Base-by-base conservation (phyloP, 768 basidiomycete genomes). In the Tremella fuciformis region DNA sequence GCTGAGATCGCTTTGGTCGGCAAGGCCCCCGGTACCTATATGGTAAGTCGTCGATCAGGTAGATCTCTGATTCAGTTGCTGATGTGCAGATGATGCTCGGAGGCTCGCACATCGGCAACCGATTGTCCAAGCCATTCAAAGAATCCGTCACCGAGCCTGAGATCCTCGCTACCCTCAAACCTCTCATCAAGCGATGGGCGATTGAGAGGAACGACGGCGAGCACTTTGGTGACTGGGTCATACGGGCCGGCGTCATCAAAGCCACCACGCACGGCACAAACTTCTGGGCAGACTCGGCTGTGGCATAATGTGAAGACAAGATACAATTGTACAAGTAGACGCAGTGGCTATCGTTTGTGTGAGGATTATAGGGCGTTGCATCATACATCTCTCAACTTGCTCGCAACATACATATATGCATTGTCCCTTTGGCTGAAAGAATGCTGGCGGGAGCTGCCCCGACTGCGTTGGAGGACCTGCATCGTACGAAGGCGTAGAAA, bases 1-100 rank as follows among this genome's bases (percentile, higher is more conserved):
- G 94, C 89, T 49, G 94, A 98, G 82, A 82, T 98, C 40, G 96
- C 92, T 0, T 94, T 98, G 69, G 86, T 98, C 39, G 94, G 96
- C 29, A 98, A 98, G 79, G 91, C 96, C 0, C 90, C 87, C 1
- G 92, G 91, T 13, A 82, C 85, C 29, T 99, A 99, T 76, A 73
- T 86, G 46, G 67, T 69, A 34, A 44, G 66, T 62, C 29, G 4
- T 11, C 29, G 11, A n/a, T n/a, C n/a, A n/a, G n/a, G n/a, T n/a
- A 15, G 18, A 47, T 42, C 0, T 49, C 15, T 39, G 13, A 8
- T n/a, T 9, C 55, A 66, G 65, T 96, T 98, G 92, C 29, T 34
- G 29, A 34, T 11, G 4, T 11, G 4, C 29, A 34, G 29, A 34
- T 34, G 29, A 83, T 98, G 29, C 86, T 99, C 34, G 94, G 96